Base-by-base conservation (phyloP, 345 rosid species). In the Sisymbrium altissimum region DNA sequence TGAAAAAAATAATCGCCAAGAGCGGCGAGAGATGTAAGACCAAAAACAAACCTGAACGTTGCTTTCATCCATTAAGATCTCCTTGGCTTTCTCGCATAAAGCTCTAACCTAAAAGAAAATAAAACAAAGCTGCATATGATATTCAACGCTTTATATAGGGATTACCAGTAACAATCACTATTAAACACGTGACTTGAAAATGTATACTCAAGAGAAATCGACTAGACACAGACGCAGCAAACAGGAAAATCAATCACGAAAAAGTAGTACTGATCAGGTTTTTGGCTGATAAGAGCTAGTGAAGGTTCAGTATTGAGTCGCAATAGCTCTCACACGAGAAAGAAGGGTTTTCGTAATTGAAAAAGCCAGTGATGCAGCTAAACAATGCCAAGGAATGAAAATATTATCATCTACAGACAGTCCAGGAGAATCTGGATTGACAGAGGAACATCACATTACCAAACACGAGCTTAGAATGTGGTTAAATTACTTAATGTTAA, bases 1-100 rank as follows among this genome's bases (percentile, higher is more conserved):
- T 45, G 57, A 64, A 63, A 64, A n/a, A 41, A 36, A 63, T 6
- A 43, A 23, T 44, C 48, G 1, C 29, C 73, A 48, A 65, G 61
- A 50, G 53, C 17, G 33, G 30, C 60, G 36, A 35, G 53, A 11
- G 36, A 46, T 5, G 70, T 25, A 46, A 48, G 72, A 64, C 8
- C 52, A 52, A 72, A 55, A 48, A 71, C 35, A 25, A 39, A 92
- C 99, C 99, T 96, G 99, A 79, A 96, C 99, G 63, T 90, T 95
- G 93, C 97, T 95, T 83, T 95, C 99, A 63, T 87, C 86, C 98
- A 95, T 92, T 73, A 95, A 78, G 79, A 87, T 87, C 88, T 95
- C 98, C 83, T 90, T 95, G 29, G 98, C 96, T 80, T 92, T 95
- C 75, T 95, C 97, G 18, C 98, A 95, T 72, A 95, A 81, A 45